Evolutionary conservation across 257 asterid species (phyloP), one percentile per base, ranked within the genome.

Genomic region (Scutellaria baicalensis): DNA sequence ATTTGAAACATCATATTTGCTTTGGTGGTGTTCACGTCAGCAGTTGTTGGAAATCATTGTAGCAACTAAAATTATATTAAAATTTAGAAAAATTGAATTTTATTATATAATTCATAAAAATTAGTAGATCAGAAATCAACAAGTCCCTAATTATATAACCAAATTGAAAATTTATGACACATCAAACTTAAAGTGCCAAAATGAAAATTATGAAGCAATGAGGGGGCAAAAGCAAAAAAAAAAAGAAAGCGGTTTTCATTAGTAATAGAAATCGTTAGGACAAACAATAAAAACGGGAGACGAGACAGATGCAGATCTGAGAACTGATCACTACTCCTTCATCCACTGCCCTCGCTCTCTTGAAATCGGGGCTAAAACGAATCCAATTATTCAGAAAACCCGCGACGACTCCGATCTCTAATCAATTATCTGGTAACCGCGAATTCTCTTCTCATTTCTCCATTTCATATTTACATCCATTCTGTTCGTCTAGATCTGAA

Each of bases 271-370:
- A 50, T 31, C 59, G 79, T 65, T 49, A 59, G 33, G n/a, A 39
- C 2, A 10, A 33, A 16, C 31, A 47, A 49, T 52, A 59, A n/a
- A 64, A 66, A 77, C 60, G 45, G 66, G 68, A 43, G n/a, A 55
- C 16, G 59, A 42, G 36, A 48, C 63, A 20, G 77, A 36, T 40
- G 62, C 78, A 77, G 78, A 77, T 77, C 81, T 77, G 72, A 77
- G 58, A 11, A 59, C 59, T 44, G 58, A 60, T 6, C 12, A n/a
- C 65, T 75, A 52, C 59, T 60, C 43, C 16, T 59, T 52, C 74
- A 9, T 31, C 64, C 20, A 31, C 70, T 65, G 73, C 66, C 18
- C 18, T 9, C 59, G n/a, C n/a, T 42, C 54, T 60, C 51, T 57
- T 42, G 11, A 72, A 72, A 50, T 72, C 64, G 77, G 38, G 40